Conservation (phyloP, 805 yeast species). For the Lachancea kluyveri region DNA sequence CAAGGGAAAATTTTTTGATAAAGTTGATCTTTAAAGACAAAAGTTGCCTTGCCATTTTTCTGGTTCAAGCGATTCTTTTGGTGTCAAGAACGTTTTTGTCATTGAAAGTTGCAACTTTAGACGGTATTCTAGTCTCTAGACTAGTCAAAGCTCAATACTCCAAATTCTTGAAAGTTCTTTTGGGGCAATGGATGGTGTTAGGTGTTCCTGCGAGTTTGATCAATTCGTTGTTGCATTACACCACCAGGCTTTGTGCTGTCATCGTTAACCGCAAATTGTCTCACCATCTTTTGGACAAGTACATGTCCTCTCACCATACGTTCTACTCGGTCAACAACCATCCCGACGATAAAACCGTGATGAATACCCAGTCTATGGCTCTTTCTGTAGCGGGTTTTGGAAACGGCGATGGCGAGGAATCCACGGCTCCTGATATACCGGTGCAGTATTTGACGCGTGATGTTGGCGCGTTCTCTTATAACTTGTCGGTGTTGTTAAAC, state of each 20-base stretch:
- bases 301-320: conserved; percentile 50
- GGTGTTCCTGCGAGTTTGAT: conserved; percentile 84
- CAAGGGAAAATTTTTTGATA: conserved; percentile 19
- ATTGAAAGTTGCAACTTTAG: conserved; percentile 76
- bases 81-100: conserved; percentile 67
- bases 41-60: conserved; percentile 30
- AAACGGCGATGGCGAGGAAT: conserved; percentile 7
- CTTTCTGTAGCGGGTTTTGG: conserved; percentile 1
- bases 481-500: conserved; percentile 70
- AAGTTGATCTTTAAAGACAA: conserved; percentile 23
- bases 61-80: conserved; percentile 52
- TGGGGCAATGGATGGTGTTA: conserved; percentile 68
- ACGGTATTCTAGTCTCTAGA: conserved; percentile 78
- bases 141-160: conserved; percentile 65
- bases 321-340: conserved; percentile 35
- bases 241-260: conserved; percentile 51
- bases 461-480: conserved; percentile 63
- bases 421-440: conserved; percentile 9
- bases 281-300: conserved; percentile 55
- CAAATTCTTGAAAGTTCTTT: conserved; percentile 54
- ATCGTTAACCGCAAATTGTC: conserved; percentile 62
- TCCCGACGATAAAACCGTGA: conserved; percentile 51
- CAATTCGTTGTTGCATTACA: conserved; percentile 61
- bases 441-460: conserved; percentile 54
- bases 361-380: background rate